Evolutionary conservation across 306 rosid genomes (phyloP).

Genomic region (Inga laurina): DNA sequence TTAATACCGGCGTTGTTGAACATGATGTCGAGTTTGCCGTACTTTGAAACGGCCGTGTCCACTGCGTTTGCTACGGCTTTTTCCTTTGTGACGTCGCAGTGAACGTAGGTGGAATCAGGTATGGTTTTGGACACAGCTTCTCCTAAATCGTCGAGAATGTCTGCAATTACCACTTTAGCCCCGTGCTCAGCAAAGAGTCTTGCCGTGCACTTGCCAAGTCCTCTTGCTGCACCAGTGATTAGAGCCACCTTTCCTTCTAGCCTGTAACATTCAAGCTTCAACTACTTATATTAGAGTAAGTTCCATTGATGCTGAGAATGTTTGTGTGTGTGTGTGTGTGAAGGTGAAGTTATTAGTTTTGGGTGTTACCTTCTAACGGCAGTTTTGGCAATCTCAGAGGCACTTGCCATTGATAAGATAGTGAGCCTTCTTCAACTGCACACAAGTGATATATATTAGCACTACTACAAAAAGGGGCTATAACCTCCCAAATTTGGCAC

Average conservation of each 20-base stretch:
- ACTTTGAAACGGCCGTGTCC: constrained; percentile 20
- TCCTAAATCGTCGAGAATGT: constrained; percentile 32
- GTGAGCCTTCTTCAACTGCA: no score
- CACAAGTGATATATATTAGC: no score
- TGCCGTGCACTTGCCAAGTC: constrained; percentile 33
- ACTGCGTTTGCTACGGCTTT: constrained; percentile 39
- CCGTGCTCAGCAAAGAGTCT: constrained; percentile 36
- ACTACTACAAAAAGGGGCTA: no score
- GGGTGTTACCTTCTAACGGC: no score
- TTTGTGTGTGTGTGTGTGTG: no score
- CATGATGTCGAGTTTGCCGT: constrained; percentile 65
- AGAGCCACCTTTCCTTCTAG: neutral
- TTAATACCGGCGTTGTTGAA: constrained; percentile 51
- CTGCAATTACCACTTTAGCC: constrained; percentile 41
- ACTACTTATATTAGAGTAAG: no score
- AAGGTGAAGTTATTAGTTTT: no score
- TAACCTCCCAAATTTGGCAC: no score
- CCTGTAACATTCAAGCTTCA: neutral
- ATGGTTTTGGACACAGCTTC: neutral
- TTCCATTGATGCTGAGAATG: no score
- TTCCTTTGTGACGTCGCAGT: constrained; percentile 55
- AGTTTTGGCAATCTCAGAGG: no score
- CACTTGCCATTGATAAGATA: no score
- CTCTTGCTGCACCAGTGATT: constrained; percentile 40
- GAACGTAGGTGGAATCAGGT: constrained; percentile 33